phyloP scores from a whole-genome alignment of 345 rosid genomes.

The Aquilaria malaccensis region DNA sequence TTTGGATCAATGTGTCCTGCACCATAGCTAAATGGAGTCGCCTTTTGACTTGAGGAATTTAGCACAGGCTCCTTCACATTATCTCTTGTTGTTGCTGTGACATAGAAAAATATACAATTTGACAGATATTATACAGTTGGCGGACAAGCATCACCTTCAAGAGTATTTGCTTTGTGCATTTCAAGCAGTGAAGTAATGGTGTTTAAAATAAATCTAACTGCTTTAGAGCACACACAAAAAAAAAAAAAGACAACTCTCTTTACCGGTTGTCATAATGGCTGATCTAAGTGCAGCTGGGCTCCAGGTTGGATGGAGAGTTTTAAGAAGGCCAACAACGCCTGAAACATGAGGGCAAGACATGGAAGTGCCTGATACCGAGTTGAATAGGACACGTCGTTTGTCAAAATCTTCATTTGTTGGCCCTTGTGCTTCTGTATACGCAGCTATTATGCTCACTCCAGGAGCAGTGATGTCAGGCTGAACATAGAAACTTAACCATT shows the following conservation, averaged over 20 bases:
- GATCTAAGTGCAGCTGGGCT: slow-evolving; percentile 80
- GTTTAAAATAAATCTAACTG: background rate
- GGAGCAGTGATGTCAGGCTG: slow-evolving; percentile 90
- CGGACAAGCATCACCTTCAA: too few species aligned
- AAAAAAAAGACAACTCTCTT: slow-evolving; percentile 6
- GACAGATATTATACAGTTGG: too few species aligned
- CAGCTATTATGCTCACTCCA: slow-evolving; percentile 75
- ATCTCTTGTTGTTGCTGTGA: slow-evolving; percentile 49
- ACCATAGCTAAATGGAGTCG: slow-evolving; percentile 70
- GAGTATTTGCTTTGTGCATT: too few species aligned
- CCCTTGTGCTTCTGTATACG: slow-evolving; percentile 46
- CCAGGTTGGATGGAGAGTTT: slow-evolving; percentile 67
- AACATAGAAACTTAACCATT: background rate
- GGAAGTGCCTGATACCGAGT: slow-evolving; percentile 64
- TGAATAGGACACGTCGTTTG: slow-evolving; percentile 44
- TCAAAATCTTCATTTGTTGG: slow-evolving; percentile 48
- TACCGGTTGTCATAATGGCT: slow-evolving; percentile 77
- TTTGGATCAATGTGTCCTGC: slow-evolving; percentile 86
- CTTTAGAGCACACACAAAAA: background rate
- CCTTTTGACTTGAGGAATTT: slow-evolving; percentile 29
- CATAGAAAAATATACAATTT: background rate
- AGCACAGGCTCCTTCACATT: slow-evolving; percentile 39
- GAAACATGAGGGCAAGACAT: slow-evolving; percentile 92
- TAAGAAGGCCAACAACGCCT: slow-evolving; percentile 70
- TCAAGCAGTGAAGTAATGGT: background rate